A percentile compares a stretch with the other conserved stretches of the same genome.
Conservation (phyloP, 2,329 filamentous ascomycete species). For the Aureobasidium zeae region DNA sequence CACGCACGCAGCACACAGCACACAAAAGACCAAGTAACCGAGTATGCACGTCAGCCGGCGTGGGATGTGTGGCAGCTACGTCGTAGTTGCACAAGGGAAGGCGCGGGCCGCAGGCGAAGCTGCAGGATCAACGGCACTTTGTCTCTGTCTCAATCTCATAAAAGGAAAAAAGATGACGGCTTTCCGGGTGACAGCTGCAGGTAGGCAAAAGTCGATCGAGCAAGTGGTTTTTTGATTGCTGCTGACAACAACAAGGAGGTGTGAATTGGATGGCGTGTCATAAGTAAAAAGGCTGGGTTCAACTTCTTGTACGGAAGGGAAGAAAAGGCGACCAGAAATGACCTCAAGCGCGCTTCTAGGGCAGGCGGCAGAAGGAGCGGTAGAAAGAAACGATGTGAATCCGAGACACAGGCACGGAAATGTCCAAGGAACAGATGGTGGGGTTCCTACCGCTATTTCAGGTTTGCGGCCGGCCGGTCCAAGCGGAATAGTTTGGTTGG, state of each 20-base stretch:
- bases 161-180: slow-evolving; percentile 11
- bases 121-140: slow-evolving; percentile 16
- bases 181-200: slow-evolving; percentile 17
- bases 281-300: no score
- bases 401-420: slow-evolving; percentile 16
- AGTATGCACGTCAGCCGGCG: slow-evolving; percentile 16
- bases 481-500: slow-evolving; percentile 15
- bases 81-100: slow-evolving; percentile 16
- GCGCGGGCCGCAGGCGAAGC: slow-evolving; percentile 17
- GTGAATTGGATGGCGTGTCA: slow-evolving; percentile 3
- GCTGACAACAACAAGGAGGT: background rate
- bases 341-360: slow-evolving; percentile 17
- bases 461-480: slow-evolving; percentile 12
- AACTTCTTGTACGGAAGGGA: slow-evolving; percentile 16
- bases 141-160: no score
- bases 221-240: background rate
- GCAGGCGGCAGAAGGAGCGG: slow-evolving; percentile 17
- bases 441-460: slow-evolving; percentile 17
- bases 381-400: slow-evolving; percentile 17
- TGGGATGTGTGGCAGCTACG: slow-evolving; percentile 12
- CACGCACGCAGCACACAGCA: no score
- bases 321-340: slow-evolving; percentile 7
- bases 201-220: background rate
- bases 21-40: no score
- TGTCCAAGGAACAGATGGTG: slow-evolving; percentile 17